phyloP scores from a whole-genome alignment of 164 flowering plant species.

The Magnolia kwangsiensis region DNA sequence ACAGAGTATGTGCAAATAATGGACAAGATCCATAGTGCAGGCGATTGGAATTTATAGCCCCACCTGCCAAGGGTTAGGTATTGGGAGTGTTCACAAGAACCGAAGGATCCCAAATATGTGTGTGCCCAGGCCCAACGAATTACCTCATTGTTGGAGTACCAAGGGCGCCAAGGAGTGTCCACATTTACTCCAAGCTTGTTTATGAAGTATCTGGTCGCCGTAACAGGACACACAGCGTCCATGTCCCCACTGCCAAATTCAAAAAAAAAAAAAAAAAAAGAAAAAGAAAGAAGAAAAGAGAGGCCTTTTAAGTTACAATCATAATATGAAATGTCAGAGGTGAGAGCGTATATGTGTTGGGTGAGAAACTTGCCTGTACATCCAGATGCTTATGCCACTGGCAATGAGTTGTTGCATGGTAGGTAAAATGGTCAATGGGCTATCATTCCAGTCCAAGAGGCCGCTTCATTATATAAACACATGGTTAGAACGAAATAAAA shows the following conservation, averaged over 20 bases:
- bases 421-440: conserved; percentile 28
- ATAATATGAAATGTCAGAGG: not conserved
- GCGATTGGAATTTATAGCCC: not conserved
- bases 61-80: not conserved
- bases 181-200: conserved; percentile 19
- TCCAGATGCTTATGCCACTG: conserved; percentile 30
- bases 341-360: not conserved
- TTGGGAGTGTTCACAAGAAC: not conserved
- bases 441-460: conserved; percentile 13
- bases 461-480: not conserved
- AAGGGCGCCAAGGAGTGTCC: conserved; percentile 30
- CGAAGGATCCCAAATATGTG: not conserved
- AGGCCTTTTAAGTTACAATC: not conserved
- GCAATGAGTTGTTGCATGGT: conserved; percentile 22
- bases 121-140: not conserved
- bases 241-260: conserved; percentile 28
- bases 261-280: not conserved
- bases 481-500: not conserved
- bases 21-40: no score
- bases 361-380: conserved; percentile 31
- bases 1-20: no score
- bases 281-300: not conserved
- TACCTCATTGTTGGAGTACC: conserved; percentile 31
- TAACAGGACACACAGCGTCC: conserved; percentile 31
- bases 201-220: conserved; percentile 24